These are phyloP conservation scores for Penicillium sp. DNA, from an alignment of 2,329 filamentous ascomycete genomes.

Conservation along the genomic window DNA sequence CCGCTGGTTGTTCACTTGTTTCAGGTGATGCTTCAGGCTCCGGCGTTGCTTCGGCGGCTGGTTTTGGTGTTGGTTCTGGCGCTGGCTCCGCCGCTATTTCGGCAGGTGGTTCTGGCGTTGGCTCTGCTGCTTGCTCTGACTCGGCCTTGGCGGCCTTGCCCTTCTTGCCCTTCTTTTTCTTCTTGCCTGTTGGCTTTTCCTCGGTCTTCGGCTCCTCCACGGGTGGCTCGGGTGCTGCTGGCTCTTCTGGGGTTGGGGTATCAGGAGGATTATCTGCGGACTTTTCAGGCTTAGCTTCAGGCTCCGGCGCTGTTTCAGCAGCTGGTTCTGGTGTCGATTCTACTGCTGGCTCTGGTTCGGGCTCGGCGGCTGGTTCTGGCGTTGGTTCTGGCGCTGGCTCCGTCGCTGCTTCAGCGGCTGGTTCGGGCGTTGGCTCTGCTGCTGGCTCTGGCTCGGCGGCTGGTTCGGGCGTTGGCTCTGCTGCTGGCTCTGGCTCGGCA, in stretches of 20 bases:
- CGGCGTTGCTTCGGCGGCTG: background rate
- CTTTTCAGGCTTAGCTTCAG: background rate
- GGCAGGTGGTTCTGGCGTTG: slow-evolving; percentile 1
- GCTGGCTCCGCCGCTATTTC: slow-evolving; percentile 6
- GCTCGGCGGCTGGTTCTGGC: background rate
- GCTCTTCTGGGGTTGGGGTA: background rate
- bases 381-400: background rate
- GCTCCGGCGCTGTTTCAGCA: background rate
- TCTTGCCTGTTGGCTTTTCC: slow-evolving; percentile 9
- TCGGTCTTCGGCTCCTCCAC: slow-evolving; percentile 4
- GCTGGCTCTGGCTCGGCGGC: background rate
- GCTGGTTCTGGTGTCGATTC: slow-evolving; percentile 8
- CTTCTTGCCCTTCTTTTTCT: slow-evolving; percentile 16
- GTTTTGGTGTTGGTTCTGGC: slow-evolving; percentile 4
- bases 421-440: slow-evolving; percentile 8
- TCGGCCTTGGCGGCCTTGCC: slow-evolving; percentile 5
- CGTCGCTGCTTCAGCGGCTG: slow-evolving; percentile 4
- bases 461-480: background rate
- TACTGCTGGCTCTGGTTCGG: background rate
- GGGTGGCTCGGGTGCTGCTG: background rate
- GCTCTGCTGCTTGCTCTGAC: background rate
- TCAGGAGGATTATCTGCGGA: slow-evolving; percentile 9
- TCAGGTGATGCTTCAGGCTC: background rate
- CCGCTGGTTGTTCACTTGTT: background rate
- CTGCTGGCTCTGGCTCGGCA: background rate